Conservation (phyloP, 345 rosid species). For the Salix purpurea region DNA sequence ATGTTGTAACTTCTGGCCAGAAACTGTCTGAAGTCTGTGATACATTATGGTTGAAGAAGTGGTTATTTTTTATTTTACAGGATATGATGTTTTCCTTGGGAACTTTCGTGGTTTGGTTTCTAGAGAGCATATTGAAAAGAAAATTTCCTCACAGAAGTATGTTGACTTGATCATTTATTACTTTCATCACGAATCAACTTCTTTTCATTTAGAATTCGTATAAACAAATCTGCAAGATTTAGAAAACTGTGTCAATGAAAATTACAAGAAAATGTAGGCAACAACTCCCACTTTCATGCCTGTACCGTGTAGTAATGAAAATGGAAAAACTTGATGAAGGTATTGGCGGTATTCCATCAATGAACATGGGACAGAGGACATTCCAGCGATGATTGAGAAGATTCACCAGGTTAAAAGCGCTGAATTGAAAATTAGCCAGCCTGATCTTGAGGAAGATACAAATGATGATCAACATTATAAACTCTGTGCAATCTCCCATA, state of each 20-base stretch:
- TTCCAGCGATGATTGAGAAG: conserved; percentile 95
- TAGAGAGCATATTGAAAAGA: conserved; percentile 77
- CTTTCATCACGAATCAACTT: background rate
- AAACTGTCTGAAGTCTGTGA: conserved; percentile 5
- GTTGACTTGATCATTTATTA: conserved; percentile 11
- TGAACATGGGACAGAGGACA: conserved; percentile 87
- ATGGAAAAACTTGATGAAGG: conserved; percentile 34
- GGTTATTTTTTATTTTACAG: conserved; percentile 32
- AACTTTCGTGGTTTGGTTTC: conserved; percentile 93
- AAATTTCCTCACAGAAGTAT: conserved; percentile 75
- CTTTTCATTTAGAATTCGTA: background rate
- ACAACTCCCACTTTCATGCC: background rate
- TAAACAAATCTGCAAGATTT: background rate
- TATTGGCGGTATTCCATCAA: conserved; percentile 91
- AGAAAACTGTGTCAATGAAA: background rate
- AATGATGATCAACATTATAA: conserved; percentile 61
- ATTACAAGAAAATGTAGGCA: background rate
- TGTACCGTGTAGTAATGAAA: background rate
- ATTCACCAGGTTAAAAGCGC: conserved; percentile 79
- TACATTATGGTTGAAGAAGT: conserved; percentile 11
- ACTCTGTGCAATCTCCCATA: conserved; percentile 88
- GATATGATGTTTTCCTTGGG: conserved; percentile 92
- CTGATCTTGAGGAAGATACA: conserved; percentile 51
- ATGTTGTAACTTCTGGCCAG: conserved; percentile 3
- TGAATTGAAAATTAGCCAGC: conserved; percentile 61